Evolutionary conservation across 2,329 filamentous ascomycete genomes (phyloP).

Genomic region (Elsinoe fawcettii): DNA sequence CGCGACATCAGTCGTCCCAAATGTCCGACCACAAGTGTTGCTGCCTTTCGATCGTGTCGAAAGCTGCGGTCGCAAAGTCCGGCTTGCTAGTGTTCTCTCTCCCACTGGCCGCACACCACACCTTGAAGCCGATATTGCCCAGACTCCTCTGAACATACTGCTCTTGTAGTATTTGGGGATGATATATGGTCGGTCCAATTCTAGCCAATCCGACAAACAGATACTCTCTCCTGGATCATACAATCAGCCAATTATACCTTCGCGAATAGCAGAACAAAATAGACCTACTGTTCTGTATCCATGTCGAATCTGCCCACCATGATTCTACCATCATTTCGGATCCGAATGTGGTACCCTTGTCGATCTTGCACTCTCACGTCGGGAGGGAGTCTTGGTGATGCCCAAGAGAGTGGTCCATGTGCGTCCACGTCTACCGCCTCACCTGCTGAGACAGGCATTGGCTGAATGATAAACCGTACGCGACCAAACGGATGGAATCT

Average conservation of each 20-base stretch:
- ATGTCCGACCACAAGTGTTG: not conserved
- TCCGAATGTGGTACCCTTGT: not conserved
- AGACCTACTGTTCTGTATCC: not conserved
- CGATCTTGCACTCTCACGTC: not conserved
- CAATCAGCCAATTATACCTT: not conserved
- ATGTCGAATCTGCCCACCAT: not conserved
- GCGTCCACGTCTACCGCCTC: not conserved
- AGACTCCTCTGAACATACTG: not conserved
- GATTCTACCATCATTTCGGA: not conserved
- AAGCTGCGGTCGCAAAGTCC: not conserved
- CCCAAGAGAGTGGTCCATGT: not conserved
- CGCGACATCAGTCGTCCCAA: not conserved
- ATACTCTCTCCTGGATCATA: not conserved
- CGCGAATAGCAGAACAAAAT: not conserved
- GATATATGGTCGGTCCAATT: not conserved
- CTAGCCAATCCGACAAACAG: not conserved
- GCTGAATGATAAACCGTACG: not conserved
- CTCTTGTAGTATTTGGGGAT: not conserved
- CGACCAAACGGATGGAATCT: not conserved
- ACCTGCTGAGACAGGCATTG: not conserved
- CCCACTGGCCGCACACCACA: not conserved
- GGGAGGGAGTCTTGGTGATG: not conserved
- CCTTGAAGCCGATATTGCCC: not conserved
- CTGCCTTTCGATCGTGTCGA: not conserved
- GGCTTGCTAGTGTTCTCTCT: not conserved